phyloP scores from a whole-genome alignment of 129 eudicot species.

The Arctium minus region DNA sequence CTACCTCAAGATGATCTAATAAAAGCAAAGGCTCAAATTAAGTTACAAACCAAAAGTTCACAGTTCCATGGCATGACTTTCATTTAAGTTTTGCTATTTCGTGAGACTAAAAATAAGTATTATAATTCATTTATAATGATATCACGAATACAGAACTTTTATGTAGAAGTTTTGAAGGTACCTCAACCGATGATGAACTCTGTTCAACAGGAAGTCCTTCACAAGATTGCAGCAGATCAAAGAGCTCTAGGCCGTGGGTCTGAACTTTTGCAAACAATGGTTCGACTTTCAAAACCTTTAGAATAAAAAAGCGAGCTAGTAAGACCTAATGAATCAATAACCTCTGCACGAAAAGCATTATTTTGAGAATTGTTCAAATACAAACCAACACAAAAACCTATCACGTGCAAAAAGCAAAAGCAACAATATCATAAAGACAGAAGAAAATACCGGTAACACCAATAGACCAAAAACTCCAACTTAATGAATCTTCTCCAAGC shows the following conservation, averaged over 20 bases:
- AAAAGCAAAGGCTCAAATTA: neutral
- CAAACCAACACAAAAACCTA: neutral
- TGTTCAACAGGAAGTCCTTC: constrained; percentile 48
- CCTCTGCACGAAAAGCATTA: neutral
- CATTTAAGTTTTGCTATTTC: neutral
- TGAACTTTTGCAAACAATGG: constrained; percentile 47
- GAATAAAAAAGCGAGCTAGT: constrained; percentile 13
- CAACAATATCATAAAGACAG: neutral
- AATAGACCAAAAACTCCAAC: neutral
- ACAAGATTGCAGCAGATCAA: constrained; percentile 59
- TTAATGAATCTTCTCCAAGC: neutral
- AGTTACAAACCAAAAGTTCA: neutral
- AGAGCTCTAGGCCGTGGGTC: constrained; percentile 47
- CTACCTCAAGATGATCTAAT: neutral
- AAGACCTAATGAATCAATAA: neutral
- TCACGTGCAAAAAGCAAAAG: neutral
- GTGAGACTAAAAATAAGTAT: neutral
- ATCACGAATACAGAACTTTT: neutral
- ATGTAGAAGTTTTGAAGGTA: constrained; percentile 14
- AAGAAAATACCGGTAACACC: neutral
- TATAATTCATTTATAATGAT: neutral
- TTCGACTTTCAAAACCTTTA: constrained; percentile 79
- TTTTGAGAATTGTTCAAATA: neutral
- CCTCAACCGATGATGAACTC: constrained; percentile 76
- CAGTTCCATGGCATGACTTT: neutral